Percentiles rank a stretch among this genome's conserved stretches.
These are phyloP conservation scores for Nitzschia palea DNA, from an alignment of 108 stramenopile species.

Conservation along the genomic window DNA sequence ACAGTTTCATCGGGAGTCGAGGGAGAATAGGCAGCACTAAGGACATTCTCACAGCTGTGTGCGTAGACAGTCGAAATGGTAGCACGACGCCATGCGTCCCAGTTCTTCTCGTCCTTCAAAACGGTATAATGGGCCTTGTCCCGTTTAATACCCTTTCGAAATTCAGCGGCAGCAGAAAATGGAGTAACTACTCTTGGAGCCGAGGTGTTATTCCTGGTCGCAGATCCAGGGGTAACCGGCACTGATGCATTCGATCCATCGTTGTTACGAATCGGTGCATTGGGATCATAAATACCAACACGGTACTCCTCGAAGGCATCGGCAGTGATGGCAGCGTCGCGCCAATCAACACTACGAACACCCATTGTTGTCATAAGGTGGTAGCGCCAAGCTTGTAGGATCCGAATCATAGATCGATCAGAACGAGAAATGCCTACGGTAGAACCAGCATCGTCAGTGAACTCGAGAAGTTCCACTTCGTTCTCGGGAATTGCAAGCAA, in stretches of 20 bases:
- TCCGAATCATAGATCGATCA: not conserved
- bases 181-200: not conserved
- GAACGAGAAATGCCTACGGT: not conserved
- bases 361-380: not conserved
- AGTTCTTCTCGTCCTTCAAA: constrained; percentile 18
- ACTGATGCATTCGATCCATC: not conserved
- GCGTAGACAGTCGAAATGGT: constrained; percentile 1
- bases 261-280: not conserved
- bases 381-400: not conserved
- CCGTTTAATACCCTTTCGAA: constrained; percentile 23
- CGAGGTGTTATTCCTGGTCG: not conserved
- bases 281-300: not conserved
- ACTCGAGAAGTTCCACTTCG: not conserved
- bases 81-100: constrained; percentile 7
- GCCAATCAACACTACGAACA: not conserved
- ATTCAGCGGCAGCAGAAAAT: not conserved
- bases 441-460: not conserved
- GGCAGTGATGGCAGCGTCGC: not conserved
- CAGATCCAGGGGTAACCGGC: not conserved
- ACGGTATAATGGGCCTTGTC: constrained; percentile 1
- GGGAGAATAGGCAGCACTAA: constrained; percentile 11
- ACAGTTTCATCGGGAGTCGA: not conserved
- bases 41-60: constrained; percentile 5
- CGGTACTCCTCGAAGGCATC: not conserved
- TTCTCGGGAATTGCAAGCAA: not conserved